A percentile compares a stretch with the other conserved stretches of the same genome.
These are phyloP conservation scores for Gossypium gossypioides DNA, from an alignment of 441 rosid species.

Conservation along the genomic window DNA sequence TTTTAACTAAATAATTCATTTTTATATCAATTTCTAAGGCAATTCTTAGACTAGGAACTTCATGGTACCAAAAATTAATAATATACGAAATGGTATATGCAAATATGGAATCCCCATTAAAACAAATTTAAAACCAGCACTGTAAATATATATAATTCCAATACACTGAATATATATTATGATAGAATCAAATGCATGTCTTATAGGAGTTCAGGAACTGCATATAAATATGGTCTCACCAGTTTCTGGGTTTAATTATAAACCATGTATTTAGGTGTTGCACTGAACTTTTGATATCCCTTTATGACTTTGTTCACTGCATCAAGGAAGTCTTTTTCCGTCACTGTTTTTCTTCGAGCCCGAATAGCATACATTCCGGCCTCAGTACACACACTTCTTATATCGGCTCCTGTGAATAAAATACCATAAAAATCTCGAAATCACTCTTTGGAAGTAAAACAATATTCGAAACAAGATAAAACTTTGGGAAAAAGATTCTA, in stretches of 20 bases:
- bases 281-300: conserved; percentile 94
- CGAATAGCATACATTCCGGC: conserved; percentile 97
- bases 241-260: conserved; percentile 37
- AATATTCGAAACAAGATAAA: not conserved
- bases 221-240: not conserved
- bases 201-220: not conserved
- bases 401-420: conserved; percentile 68
- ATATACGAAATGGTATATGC: no score
- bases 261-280: conserved; percentile 92
- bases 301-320: conserved; percentile 94
- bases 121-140: not conserved
- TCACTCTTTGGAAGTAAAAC: not conserved
- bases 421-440: not conserved
- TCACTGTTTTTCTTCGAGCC: conserved; percentile 84
- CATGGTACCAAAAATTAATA: no score
- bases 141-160: not conserved
- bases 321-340: conserved; percentile 88
- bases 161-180: not conserved
- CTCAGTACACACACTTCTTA: conserved; percentile 92
- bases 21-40: no score
- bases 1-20: no score
- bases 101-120: not conserved
- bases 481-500: conserved; percentile 10
- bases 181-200: not conserved
- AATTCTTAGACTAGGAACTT: no score